Evolutionary conservation across 805 yeast genomes (phyloP).

Genomic region (Scheffersomyces ergatensis): DNA sequence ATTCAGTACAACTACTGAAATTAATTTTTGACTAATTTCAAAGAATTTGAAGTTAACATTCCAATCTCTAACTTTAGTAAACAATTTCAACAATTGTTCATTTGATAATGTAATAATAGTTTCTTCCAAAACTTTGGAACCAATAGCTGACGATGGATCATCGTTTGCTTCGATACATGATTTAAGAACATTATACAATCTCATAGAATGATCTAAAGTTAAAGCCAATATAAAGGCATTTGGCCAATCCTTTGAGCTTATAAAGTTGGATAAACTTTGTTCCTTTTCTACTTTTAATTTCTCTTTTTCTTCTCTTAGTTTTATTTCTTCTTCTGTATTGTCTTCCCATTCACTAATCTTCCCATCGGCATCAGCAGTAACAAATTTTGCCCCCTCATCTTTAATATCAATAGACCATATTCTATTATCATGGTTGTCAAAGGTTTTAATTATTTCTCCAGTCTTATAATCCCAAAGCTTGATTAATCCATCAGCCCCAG

Average conservation of each 20-base stretch:
- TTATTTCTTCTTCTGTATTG: slow-evolving; percentile 70
- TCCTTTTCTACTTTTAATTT: slow-evolving; percentile 76
- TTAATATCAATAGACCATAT: slow-evolving; percentile 84
- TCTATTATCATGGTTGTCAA: slow-evolving; percentile 89
- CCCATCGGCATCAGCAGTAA: slow-evolving; percentile 95
- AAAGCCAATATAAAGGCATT: slow-evolving; percentile 85
- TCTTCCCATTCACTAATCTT: slow-evolving; percentile 87
- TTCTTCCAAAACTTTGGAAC: slow-evolving; percentile 59
- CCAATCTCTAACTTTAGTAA: slow-evolving; percentile 90
- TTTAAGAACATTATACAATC: slow-evolving; percentile 73
- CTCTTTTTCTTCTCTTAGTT: slow-evolving; percentile 48
- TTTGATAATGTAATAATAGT: slow-evolving; percentile 56
- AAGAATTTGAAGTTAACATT: slow-evolving; percentile 83
- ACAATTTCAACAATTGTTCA: slow-evolving; percentile 57
- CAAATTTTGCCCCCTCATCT: slow-evolving; percentile 64
- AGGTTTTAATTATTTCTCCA: slow-evolving; percentile 79
- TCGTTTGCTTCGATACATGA: slow-evolving; percentile 52
- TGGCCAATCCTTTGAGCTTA: slow-evolving; percentile 75
- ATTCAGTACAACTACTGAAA: slow-evolving; percentile 59
- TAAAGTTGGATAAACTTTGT: slow-evolving; percentile 76
- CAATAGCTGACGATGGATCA: slow-evolving; percentile 51
- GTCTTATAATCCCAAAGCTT: slow-evolving; percentile 79
- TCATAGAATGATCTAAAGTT: slow-evolving; percentile 85
- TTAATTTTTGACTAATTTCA: slow-evolving; percentile 73
- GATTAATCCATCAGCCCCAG: slow-evolving; percentile 94